Evolutionary conservation across 1,284 basidiomycete species (phyloP).

Genomic region (Phellopilus nigrolimitatus): DNA sequence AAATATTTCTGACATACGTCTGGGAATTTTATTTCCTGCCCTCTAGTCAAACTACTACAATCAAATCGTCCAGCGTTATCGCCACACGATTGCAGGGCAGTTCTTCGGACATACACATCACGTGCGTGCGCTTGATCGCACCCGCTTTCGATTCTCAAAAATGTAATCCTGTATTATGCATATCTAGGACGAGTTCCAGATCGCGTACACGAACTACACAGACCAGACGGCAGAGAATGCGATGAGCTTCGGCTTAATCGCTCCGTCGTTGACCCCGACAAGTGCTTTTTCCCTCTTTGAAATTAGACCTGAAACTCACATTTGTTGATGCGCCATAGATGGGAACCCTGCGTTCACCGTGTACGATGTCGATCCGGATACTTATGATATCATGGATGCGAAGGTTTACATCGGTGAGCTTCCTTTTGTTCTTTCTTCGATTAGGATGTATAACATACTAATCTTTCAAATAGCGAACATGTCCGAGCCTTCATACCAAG

Average conservation of each 20-base stretch:
- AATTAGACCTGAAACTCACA: neutral
- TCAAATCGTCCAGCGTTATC: slow-evolving; percentile 54
- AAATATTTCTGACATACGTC: neutral
- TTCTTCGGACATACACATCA: slow-evolving; percentile 45
- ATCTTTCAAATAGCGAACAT: slow-evolving; percentile 30
- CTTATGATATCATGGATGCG: slow-evolving; percentile 48
- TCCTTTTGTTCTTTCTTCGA: neutral
- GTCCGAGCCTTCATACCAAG: slow-evolving; percentile 35
- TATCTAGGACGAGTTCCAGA: slow-evolving; percentile 48
- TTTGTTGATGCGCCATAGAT: slow-evolving; percentile 28
- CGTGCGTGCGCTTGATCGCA: slow-evolving; percentile 19
- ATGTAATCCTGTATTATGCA: too few relatives aligned
- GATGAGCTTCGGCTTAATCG: slow-evolving; percentile 44
- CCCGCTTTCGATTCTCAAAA: too few relatives aligned
- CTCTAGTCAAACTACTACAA: slow-evolving; percentile 52
- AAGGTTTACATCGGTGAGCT: slow-evolving; percentile 38
- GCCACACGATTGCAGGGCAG: slow-evolving; percentile 49
- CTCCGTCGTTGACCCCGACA: slow-evolving; percentile 51
- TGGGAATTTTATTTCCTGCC: too few relatives aligned
- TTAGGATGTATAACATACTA: neutral
- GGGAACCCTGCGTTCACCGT: slow-evolving; percentile 49
- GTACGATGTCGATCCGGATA: slow-evolving; percentile 50
- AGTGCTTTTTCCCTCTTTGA: slow-evolving; percentile 29
- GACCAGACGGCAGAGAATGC: slow-evolving; percentile 46
- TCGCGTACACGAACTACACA: slow-evolving; percentile 51